Evolutionary conservation across 164 flowering plant genomes (phyloP), one percentile per base, ranked within the genome.

Genomic region (Chloranthus sessilifolius): DNA sequence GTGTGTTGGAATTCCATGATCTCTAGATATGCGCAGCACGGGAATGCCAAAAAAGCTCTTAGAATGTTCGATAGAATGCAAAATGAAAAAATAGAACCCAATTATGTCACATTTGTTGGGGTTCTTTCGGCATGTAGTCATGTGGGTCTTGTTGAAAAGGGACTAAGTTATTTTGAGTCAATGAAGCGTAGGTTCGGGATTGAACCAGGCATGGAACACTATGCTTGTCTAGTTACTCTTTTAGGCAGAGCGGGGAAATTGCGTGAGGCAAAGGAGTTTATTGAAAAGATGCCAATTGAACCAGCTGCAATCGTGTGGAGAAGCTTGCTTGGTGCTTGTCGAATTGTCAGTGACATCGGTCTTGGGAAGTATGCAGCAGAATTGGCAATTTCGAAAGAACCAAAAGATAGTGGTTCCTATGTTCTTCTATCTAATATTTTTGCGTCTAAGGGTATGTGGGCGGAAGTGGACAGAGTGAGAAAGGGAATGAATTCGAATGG

Each of bases 1-100:
- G 81, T 59, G 11, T 79, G 85, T 53, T 85, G 88, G 88, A 82
- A 82, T 52, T 72, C 88, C 23, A 76, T 85, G 69, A 80, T 85
- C 46, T 70, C 77, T 15, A 76, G 72, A 34, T 68, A 74, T 59
- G 94, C 88, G 0, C 77, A 80, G 30, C 84, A 85, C 51, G 88
- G 88, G 29, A 62, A 76, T 57, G 81, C 82, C 7, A 50, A 59
- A 35, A 69, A 73, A 60, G 82, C 92, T 38, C 72, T 84, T 29
- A 14, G 22, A n/a, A 31, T 76, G 59, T 81, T 75, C 47, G 67
- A 71, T 30, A 20, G 25, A 41, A 74, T 84, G 85, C 44, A 56
- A 17, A 53, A 54, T 3, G 68, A 61, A 41, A 76, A 76, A 39
- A 54, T 81, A 19, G 52, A 67, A 61, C 92, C 92, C 29, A 79